phyloP scores from a whole-genome alignment of 1,139 yeast genomes.

The Lodderomyces metapsilosis region DNA sequence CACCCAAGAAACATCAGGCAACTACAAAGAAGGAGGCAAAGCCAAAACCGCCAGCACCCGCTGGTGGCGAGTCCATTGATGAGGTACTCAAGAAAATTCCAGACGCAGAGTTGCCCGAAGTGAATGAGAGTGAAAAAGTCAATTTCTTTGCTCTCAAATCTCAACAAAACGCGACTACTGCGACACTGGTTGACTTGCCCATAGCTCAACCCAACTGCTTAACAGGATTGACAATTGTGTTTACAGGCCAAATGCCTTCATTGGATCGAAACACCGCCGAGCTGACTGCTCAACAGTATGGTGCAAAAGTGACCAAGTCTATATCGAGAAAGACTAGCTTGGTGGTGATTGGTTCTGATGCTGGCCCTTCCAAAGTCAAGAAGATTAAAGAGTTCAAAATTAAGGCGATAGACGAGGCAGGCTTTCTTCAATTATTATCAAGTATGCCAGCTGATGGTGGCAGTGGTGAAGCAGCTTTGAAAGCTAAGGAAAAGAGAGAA shows the following conservation, averaged over 20 bases:
- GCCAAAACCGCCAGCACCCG: constrained; percentile 3
- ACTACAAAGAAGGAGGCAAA: constrained; percentile 4
- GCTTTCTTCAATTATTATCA: constrained; percentile 69
- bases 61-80: constrained; percentile 5
- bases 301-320: constrained; percentile 90
- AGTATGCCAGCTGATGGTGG: constrained; percentile 96
- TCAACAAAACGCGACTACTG: constrained; percentile 25
- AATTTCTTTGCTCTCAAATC: constrained; percentile 42
- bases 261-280: constrained; percentile 77
- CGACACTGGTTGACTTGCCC: constrained; percentile 49
- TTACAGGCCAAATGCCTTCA: constrained; percentile 85
- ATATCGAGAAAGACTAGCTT: constrained; percentile 83
- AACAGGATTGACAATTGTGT: constrained; percentile 85
- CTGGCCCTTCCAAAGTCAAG: constrained; percentile 92
- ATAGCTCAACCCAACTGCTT: constrained; percentile 81
- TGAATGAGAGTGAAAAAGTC: constrained; percentile 50
- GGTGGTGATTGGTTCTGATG: constrained; percentile 92
- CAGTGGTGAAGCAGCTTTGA: constrained; percentile 69
- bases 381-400: constrained; percentile 71
- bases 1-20: constrained; percentile 5
- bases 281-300: constrained; percentile 75
- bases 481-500: constrained; percentile 66
- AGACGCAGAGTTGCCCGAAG: constrained; percentile 66
- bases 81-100: constrained; percentile 39
- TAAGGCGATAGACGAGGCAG: constrained; percentile 84